phyloP scores from a whole-genome alignment of 768 basidiomycete genomes.

The Pisolithus marmoratus region DNA sequence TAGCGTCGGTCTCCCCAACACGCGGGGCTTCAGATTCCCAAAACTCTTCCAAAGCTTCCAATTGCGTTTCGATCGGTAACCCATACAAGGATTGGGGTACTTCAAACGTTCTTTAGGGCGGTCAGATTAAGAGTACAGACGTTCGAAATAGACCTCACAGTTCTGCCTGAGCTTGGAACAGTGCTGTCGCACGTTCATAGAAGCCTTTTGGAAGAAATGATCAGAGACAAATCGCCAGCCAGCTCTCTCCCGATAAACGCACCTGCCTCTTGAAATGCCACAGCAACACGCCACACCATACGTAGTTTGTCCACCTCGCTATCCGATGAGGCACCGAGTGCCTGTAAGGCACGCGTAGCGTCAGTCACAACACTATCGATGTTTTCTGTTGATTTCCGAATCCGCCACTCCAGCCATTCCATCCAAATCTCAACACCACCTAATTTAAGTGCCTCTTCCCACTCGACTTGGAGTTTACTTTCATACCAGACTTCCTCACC shows the following conservation, averaged over 20 bases:
- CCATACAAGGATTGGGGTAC: conserved; percentile 41
- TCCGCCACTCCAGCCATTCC: conserved; percentile 77
- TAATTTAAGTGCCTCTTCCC: conserved; percentile 58
- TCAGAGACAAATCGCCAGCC: conserved; percentile 1
- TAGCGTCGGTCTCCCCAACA: conserved; percentile 59
- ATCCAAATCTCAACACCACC: conserved; percentile 61
- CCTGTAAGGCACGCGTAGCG: conserved; percentile 40
- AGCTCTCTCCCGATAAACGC: conserved; percentile 11
- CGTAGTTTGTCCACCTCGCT: conserved; percentile 51
- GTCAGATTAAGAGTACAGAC: conserved; percentile 1
- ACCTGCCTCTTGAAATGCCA: conserved; percentile 66
- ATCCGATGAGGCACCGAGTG: conserved; percentile 36
- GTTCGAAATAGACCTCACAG: conserved; percentile 42
- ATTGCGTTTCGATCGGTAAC: conserved; percentile 40
- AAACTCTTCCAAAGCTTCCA: conserved; percentile 67
- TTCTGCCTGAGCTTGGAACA: conserved; percentile 83
- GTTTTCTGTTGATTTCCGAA: conserved; percentile 42
- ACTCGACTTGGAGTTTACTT: conserved; percentile 51
- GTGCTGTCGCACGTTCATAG: conserved; percentile 63
- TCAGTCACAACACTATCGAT: conserved; percentile 51
- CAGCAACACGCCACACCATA: conserved; percentile 65
- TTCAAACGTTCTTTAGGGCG: conserved; percentile 42
- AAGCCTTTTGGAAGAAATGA: conserved; percentile 43
- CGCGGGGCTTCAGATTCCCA: conserved; percentile 83
- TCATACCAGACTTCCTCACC: conserved; percentile 70